A percentile compares a stretch with the other conserved stretches of the same genome.
phyloP scores from a whole-genome alignment of 169 alveolate genomes.

The Cryptosporidium muris region DNA sequence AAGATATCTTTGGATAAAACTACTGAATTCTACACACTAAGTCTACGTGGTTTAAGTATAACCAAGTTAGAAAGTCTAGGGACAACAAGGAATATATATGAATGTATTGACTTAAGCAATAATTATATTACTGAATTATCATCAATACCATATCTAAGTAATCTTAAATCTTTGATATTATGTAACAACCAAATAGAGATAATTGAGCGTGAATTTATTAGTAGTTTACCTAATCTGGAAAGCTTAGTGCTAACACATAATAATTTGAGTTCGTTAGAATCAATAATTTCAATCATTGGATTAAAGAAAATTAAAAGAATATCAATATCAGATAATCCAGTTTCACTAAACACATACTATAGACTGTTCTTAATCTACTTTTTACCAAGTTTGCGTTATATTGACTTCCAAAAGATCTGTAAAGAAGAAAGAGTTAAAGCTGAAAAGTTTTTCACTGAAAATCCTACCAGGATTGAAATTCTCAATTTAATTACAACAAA shows the following conservation, averaged over 20 bases:
- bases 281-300: conserved; percentile 69
- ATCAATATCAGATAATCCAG: conserved; percentile 77
- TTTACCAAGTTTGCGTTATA: conserved; percentile 77
- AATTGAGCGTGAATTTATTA: conserved; percentile 16
- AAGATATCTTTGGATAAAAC: conserved; percentile 9
- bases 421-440: conserved; percentile 79
- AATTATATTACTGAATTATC: conserved; percentile 14
- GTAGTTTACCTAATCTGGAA: conserved; percentile 81
- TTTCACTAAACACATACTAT: conserved; percentile 78
- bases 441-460: conserved; percentile 32
- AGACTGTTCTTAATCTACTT: conserved; percentile 75
- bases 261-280: conserved; percentile 75
- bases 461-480: too few species aligned
- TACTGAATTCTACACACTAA: conserved; percentile 34
- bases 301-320: conserved; percentile 72
- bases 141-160: conserved; percentile 27
- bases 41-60: conserved; percentile 25
- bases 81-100: conserved; percentile 32
- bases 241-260: conserved; percentile 88
- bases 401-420: conserved; percentile 81
- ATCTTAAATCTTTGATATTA: conserved; percentile 20
- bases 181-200: conserved; percentile 51
- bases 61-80: conserved; percentile 48
- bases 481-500: too few species aligned
- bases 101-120: conserved; percentile 55